These are phyloP conservation scores for Iris pallida DNA, from an alignment of 116 monocot species.

Conservation along the genomic window DNA sequence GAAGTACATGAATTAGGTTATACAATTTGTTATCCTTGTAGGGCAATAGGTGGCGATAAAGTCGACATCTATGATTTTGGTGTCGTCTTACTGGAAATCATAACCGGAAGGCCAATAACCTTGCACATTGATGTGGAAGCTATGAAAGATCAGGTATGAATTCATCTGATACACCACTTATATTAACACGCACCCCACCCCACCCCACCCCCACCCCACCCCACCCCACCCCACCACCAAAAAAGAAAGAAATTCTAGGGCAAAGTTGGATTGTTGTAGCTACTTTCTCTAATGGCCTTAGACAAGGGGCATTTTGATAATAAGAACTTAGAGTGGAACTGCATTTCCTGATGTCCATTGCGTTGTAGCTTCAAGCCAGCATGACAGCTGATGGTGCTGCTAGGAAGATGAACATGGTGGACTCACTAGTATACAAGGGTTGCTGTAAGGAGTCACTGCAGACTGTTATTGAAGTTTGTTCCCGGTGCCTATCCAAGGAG, in stretches of 20 bases:
- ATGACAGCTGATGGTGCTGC: constrained; percentile 42
- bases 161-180: not conserved
- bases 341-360: not conserved
- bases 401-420: constrained; percentile 43
- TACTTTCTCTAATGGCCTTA: too few relatives aligned
- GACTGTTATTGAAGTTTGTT: constrained; percentile 77
- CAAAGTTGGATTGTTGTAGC: too few relatives aligned
- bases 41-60: constrained; percentile 54
- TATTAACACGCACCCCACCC: too few relatives aligned
- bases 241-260: too few relatives aligned
- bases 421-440: constrained; percentile 36
- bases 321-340: not conserved
- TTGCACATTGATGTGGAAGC: constrained; percentile 37
- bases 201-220: too few relatives aligned
- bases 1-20: too few relatives aligned
- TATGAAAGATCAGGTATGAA: constrained; percentile 55
- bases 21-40: constrained; percentile 9
- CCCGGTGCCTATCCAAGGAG: constrained; percentile 68
- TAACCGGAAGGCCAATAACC: constrained; percentile 61
- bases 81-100: constrained; percentile 76
- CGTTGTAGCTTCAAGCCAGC: constrained; percentile 48
- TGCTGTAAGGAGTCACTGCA: constrained; percentile 70
- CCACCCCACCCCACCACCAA: too few relatives aligned
- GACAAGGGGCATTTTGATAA: not conserved
- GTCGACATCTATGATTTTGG: constrained; percentile 85